Evolutionary conservation across 202 grass and related monocot genomes (phyloP).

Genomic region (Thinopyrum obtusiflorum): DNA sequence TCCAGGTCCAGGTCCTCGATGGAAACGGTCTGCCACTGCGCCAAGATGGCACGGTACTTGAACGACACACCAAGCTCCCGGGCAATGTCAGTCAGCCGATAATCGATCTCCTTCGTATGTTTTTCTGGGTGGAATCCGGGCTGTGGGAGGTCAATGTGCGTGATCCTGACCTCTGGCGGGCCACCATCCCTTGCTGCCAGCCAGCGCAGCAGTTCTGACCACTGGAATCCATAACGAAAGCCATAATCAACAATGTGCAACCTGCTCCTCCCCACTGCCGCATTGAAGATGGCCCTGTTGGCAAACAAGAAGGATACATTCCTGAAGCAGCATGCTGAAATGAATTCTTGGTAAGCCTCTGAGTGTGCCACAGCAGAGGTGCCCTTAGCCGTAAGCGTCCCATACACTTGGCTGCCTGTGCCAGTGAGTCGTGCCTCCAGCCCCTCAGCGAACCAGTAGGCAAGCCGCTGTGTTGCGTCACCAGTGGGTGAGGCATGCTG

Average conservation of each 20-base stretch:
- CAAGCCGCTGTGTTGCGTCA: constrained; percentile 57
- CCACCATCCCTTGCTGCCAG: constrained; percentile 33
- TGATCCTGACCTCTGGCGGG: constrained; percentile 51
- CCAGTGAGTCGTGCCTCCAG: constrained; percentile 59
- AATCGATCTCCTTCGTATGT: constrained; percentile 47
- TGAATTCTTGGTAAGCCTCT: constrained; percentile 49
- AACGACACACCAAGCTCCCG: constrained; percentile 41
- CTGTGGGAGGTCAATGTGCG: constrained; percentile 48
- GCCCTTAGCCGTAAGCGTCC: constrained; percentile 33
- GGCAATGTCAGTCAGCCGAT: constrained; percentile 39
- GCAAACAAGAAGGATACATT: constrained; percentile 39
- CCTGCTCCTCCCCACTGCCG: constrained; percentile 9
- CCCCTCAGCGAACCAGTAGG: constrained; percentile 64
- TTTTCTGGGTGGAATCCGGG: constrained; percentile 41
- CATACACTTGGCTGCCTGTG: constrained; percentile 53
- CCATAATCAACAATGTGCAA: constrained; percentile 74
- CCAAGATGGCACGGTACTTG: constrained; percentile 40
- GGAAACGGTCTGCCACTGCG: constrained; percentile 48
- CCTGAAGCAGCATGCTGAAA: constrained; percentile 60
- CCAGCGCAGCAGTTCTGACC: constrained; percentile 39
- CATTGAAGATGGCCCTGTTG: constrained; percentile 52
- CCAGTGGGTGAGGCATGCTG: constrained; percentile 44
- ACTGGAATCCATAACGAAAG: constrained; percentile 55
- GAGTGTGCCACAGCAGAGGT: constrained; percentile 27
- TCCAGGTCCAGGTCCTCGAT: constrained; percentile 33